These are phyloP conservation scores for Dryas octopetala DNA, from an alignment of 306 rosid species.

Conservation along the genomic window DNA sequence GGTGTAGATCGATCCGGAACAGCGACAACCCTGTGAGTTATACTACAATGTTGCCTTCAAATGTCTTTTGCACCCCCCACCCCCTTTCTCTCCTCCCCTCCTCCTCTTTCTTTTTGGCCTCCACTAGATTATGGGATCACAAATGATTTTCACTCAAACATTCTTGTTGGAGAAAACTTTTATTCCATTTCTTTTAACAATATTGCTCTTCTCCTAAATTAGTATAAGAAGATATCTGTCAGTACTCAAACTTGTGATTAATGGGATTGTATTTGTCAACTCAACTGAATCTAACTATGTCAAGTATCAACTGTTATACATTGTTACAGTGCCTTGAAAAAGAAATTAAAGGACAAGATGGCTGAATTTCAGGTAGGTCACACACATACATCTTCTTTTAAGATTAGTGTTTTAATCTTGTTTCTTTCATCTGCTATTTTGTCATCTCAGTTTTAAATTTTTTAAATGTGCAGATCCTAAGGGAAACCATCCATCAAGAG, in stretches of 20 bases:
- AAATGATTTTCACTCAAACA: background rate
- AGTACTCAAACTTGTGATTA: constrained; percentile 1
- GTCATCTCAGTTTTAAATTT: constrained; percentile 5
- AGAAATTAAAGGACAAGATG: constrained; percentile 94
- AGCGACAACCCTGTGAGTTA: constrained; percentile 79
- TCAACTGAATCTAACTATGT: constrained; percentile 21
- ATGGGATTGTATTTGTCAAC: constrained; percentile 20
- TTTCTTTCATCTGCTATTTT: background rate
- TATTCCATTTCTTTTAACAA: background rate
- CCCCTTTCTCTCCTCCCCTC: background rate
- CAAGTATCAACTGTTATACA: constrained; percentile 3
- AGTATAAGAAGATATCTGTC: background rate
- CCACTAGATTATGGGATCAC: constrained; percentile 2
- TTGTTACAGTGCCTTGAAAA: constrained; percentile 75
- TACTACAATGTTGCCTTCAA: constrained; percentile 6
- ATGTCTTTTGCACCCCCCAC: background rate
- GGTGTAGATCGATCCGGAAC: constrained; percentile 89
- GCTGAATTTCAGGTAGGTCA: constrained; percentile 87
- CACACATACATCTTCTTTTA: constrained; percentile 4
- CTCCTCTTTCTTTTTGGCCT: background rate
- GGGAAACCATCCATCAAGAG: constrained; percentile 84
- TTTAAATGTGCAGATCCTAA: constrained; percentile 51
- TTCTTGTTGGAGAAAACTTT: background rate
- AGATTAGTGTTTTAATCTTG: background rate
- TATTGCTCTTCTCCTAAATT: background rate